Evolutionary conservation across 345 rosid genomes (phyloP).

Genomic region (Dovyalis caffra): DNA sequence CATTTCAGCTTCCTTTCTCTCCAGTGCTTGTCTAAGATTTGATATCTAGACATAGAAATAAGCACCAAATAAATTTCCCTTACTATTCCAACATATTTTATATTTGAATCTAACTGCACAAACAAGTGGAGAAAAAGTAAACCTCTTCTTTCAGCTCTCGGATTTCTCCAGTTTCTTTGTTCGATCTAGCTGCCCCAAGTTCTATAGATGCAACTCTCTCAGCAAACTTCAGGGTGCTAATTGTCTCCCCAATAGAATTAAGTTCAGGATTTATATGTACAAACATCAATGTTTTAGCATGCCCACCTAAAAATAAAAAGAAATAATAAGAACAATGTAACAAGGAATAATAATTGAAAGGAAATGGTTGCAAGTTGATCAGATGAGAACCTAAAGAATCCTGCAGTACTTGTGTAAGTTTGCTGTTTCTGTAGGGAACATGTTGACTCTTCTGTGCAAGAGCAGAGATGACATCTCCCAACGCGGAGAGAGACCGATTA

Average conservation of each 20-base stretch:
- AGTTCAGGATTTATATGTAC: conserved; percentile 91
- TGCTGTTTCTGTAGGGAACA: conserved; percentile 95
- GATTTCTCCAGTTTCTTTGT: conserved; percentile 91
- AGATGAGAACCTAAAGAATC: conserved; percentile 76
- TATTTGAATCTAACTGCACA: neutral
- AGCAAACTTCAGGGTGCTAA: conserved; percentile 94
- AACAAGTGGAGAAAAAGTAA: conserved; percentile 7
- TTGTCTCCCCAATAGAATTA: conserved; percentile 79
- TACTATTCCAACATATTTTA: no score
- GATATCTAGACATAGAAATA: conserved; percentile 49
- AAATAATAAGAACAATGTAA: neutral
- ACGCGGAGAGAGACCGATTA: conserved; percentile 86
- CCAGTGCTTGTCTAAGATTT: conserved; percentile 67
- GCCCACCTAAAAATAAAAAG: conserved; percentile 61
- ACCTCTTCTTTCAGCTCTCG: conserved; percentile 95
- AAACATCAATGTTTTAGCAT: conserved; percentile 95
- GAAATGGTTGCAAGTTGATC: neutral
- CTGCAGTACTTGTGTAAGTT: conserved; percentile 92
- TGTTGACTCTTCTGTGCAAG: conserved; percentile 92
- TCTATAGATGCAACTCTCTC: conserved; percentile 95
- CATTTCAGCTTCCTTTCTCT: conserved; percentile 81
- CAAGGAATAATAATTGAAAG: neutral
- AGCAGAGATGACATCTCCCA: conserved; percentile 94
- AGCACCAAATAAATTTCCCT: neutral
- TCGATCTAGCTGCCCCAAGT: conserved; percentile 90